Percentiles rank a stretch among this genome's conserved stretches.
Conservation (phyloP, 345 rosid species). For the Populus euphratica region DNA sequence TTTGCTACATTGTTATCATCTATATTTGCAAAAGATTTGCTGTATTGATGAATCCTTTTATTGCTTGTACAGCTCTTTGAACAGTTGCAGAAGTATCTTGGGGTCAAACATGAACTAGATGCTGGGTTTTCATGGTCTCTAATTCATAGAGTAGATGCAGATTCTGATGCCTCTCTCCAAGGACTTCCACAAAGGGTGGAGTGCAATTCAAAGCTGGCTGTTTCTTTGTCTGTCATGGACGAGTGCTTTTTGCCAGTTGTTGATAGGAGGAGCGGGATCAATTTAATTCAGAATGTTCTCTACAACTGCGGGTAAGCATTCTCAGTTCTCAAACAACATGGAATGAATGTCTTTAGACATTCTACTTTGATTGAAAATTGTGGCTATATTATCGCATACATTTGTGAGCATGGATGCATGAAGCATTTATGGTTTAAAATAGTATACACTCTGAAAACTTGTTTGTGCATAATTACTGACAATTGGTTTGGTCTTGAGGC, state of each 20-base stretch:
- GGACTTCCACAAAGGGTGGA: conserved; percentile 31
- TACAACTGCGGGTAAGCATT: conserved; percentile 25
- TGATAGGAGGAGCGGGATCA: conserved; percentile 35
- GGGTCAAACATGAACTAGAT: conserved; percentile 32
- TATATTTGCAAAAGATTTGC: background rate
- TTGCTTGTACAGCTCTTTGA: conserved; percentile 24
- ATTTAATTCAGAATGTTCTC: conserved; percentile 22
- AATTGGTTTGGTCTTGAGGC: background rate
- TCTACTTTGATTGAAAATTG: background rate
- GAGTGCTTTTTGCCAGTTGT: conserved; percentile 36
- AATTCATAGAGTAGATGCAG: conserved; percentile 21
- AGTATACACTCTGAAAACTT: background rate
- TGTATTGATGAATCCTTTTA: background rate
- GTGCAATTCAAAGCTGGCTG: conserved; percentile 33
- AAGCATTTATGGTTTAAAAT: background rate
- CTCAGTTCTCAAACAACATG: background rate
- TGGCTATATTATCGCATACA: background rate
- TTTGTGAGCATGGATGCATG: background rate
- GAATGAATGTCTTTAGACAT: background rate
- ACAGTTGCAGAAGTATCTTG: conserved; percentile 31
- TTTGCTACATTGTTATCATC: background rate
- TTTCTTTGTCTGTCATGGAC: conserved; percentile 35
- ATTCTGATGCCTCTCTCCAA: conserved; percentile 8
- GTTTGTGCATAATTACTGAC: background rate
- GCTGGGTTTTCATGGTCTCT: conserved; percentile 35